Base-by-base conservation (phyloP, 805 yeast species). In the Starmerella geochares region DNA sequence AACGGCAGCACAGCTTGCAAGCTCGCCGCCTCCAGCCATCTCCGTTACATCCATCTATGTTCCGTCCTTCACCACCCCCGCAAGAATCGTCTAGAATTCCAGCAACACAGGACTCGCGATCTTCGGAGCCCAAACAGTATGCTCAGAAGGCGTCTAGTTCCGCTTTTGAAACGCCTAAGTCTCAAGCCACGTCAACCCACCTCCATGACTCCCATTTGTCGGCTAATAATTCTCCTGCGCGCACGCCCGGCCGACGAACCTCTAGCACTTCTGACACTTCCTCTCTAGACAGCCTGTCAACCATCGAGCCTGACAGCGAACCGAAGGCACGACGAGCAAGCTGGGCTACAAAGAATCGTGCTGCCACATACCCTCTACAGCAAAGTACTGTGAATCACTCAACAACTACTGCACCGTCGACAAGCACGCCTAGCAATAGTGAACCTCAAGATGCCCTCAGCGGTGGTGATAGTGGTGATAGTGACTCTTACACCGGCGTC, bases 31-130 rank as follows among this genome's bases (percentile, higher is more conserved):
- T 10, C 4, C 28, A 38, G 20, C 42, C 23, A n/a, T n/a, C 20
- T 5, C 42, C 28, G 13, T 13, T 24, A 11, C 21, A 24, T 24
- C 42, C 28, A 20, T 10, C 28, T 23, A 8, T 24, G 20, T 24
- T 40, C 23, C 44, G 33, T n/a, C 44, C 44, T 4, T 40, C 44
- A 4, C 44, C 39, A 6, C 39, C 39, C n/a, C 39, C 39, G 25
- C 39, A 36, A 19, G 25, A 8, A 11, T 19, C n/a, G 8, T 13
- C 23, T 2, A 7, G 4, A 19, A 4, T 5, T 21, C 6, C 37
- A 4, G 9, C 37, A n/a, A 21, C 21, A 8, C 10, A 7, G 10
- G 6, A 33, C 6, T 33, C 37, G 13, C 21, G 21, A 11, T 33
- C 37, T 10, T 3, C 37, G 13, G 10, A n/a, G 5, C 10, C 6